Percentiles rank a stretch among this genome's conserved stretches.
Conservation (phyloP, 441 rosid genomes). For the Brassica hybrid region DNA sequence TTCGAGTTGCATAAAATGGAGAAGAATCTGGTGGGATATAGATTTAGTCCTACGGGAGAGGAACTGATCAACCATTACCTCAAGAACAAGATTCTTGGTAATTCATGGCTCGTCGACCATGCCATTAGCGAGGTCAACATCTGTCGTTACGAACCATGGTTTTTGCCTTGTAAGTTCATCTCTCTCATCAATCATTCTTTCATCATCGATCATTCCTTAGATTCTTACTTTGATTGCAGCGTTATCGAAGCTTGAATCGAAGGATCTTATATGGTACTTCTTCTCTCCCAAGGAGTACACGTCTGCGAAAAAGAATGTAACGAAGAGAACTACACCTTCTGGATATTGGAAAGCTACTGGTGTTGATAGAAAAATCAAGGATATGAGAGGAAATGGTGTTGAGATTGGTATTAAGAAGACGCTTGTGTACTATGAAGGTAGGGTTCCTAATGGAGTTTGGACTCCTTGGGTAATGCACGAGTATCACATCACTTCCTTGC, state of each 20-base stretch:
- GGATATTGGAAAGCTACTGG: constrained; percentile 42
- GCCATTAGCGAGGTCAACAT: constrained; percentile 37
- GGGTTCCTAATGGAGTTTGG: constrained; percentile 8
- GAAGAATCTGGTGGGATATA: constrained; percentile 25
- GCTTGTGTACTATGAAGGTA: constrained; percentile 31
- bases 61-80: constrained; percentile 35
- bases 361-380: constrained; percentile 35
- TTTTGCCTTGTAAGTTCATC: constrained; percentile 34
- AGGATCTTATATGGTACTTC: constrained; percentile 37
- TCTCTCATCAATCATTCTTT: neutral
- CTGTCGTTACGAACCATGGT: constrained; percentile 8
- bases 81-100: constrained; percentile 25
- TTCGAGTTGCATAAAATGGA: constrained; percentile 17
- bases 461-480: constrained; percentile 41
- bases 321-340: constrained; percentile 18
- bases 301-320: neutral
- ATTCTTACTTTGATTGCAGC: neutral
- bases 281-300: constrained; percentile 28
- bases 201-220: neutral
- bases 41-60: constrained; percentile 36
- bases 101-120: constrained; percentile 29
- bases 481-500: constrained; percentile 36
- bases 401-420: constrained; percentile 40
- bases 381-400: constrained; percentile 6
- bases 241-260: constrained; percentile 26